A percentile compares a stretch with the other conserved stretches of the same genome.
Conservation (phyloP, 495 filamentous ascomycete species). For the Neurospora hispaniola region DNA sequence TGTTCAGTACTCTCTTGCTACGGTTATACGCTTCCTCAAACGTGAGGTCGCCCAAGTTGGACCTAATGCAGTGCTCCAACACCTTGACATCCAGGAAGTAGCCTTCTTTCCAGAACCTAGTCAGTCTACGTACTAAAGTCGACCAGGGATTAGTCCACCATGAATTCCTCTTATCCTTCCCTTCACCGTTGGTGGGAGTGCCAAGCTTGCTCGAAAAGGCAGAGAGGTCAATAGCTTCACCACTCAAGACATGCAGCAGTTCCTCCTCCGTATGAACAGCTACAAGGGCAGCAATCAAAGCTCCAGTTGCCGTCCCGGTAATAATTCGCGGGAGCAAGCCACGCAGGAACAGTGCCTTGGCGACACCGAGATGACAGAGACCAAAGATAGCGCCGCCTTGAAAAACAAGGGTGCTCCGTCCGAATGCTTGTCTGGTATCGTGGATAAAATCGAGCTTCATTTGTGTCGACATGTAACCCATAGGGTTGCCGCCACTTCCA, state of each 20-base stretch:
- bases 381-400: conserved; percentile 92
- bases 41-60: conserved; percentile 80
- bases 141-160: conserved; percentile 35
- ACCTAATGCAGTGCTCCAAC: conserved; percentile 73
- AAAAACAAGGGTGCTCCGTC: conserved; percentile 72
- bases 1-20: conserved; percentile 84
- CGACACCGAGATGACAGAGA: conserved; percentile 81
- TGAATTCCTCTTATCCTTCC: conserved; percentile 8
- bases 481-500: conserved; percentile 2
- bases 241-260: conserved; percentile 61
- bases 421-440: conserved; percentile 84
- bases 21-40: conserved; percentile 88
- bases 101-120: conserved; percentile 59
- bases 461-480: conserved; percentile 54
- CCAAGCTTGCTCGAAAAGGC: conserved; percentile 50
- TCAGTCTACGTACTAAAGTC: conserved; percentile 50
- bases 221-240: conserved; percentile 71
- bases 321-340: conserved; percentile 84
- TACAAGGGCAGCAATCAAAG: conserved; percentile 82
- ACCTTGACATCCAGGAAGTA: conserved; percentile 76
- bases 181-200: conserved; percentile 8
- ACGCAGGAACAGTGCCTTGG: conserved; percentile 77
- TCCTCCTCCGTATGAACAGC: conserved; percentile 85
- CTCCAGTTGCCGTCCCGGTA: conserved; percentile 81
- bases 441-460: conserved; percentile 80